phyloP scores from a whole-genome alignment of 768 basidiomycete genomes.

The Trametes punicea region DNA sequence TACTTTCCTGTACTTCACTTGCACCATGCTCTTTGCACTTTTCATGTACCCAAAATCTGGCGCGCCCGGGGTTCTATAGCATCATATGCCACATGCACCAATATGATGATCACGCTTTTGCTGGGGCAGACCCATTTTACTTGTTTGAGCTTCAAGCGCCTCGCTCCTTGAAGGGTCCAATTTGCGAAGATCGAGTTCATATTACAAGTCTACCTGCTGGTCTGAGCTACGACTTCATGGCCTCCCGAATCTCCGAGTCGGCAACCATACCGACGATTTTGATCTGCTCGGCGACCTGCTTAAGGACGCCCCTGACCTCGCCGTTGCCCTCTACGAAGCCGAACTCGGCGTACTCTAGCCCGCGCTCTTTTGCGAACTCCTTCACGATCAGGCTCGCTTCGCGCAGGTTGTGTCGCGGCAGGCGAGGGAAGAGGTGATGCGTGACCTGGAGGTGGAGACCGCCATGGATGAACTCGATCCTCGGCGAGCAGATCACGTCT shows the following conservation, averaged over 20 bases:
- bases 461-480: slow-evolving; percentile 88
- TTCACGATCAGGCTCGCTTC: slow-evolving; percentile 83
- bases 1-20: slow-evolving; percentile 17
- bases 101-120: slow-evolving; percentile 24
- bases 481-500: slow-evolving; percentile 85
- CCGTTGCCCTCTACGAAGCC: slow-evolving; percentile 84
- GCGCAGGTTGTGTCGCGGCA: slow-evolving; percentile 90
- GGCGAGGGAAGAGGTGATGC: slow-evolving; percentile 93
- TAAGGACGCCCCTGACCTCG: slow-evolving; percentile 79
- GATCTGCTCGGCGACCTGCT: slow-evolving; percentile 84
- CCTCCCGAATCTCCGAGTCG: slow-evolving; percentile 64
- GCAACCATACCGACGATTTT: slow-evolving; percentile 81
- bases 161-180: not conserved
- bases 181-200: too few species aligned
- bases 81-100: slow-evolving; percentile 34
- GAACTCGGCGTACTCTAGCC: slow-evolving; percentile 86
- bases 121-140: slow-evolving; percentile 7
- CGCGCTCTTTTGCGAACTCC: slow-evolving; percentile 81
- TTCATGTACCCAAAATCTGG: slow-evolving; percentile 38
- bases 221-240: slow-evolving; percentile 38
- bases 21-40: slow-evolving; percentile 26
- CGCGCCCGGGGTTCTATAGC: slow-evolving; percentile 29
- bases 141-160: not conserved
- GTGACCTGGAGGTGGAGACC: slow-evolving; percentile 98
- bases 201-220: too few species aligned